phyloP scores from a whole-genome alignment of 1,284 basidiomycete genomes.

The Leucoagaricus sp. region DNA sequence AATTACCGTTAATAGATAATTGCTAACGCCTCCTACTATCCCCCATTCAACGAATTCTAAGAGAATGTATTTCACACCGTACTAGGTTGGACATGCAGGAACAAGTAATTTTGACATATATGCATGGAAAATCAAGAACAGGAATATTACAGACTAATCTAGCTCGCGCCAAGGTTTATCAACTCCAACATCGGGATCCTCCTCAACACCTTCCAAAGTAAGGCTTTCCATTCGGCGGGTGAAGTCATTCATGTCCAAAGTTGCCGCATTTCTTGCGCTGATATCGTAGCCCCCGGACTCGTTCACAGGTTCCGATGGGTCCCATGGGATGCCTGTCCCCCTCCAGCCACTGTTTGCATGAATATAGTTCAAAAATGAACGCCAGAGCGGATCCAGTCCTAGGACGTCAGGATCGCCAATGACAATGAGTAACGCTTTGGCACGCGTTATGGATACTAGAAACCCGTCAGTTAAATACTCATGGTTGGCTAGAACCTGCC shows the following conservation, averaged over 20 bases:
- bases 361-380: conserved; percentile 54
- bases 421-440: conserved; percentile 57
- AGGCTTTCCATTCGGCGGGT: conserved; percentile 42
- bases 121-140: too few relatives aligned
- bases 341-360: conserved; percentile 46
- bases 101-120: too few relatives aligned
- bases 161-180: conserved; percentile 46
- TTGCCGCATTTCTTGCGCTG: conserved; percentile 11
- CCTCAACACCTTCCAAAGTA: conserved; percentile 36
- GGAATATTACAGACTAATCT: too few relatives aligned
- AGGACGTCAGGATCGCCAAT: conserved; percentile 57
- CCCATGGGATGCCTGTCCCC: conserved; percentile 43
- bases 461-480: not conserved
- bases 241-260: conserved; percentile 47
- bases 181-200: conserved; percentile 39
- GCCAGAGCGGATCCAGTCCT: conserved; percentile 52
- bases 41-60: too few relatives aligned
- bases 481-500: not conserved
- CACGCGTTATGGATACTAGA: conserved; percentile 41
- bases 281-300: conserved; percentile 18
- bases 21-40: too few relatives aligned
- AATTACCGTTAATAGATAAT: too few relatives aligned
- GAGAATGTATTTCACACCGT: too few relatives aligned
- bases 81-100: too few relatives aligned
- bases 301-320: conserved; percentile 27